Evolutionary conservation across 2,329 filamentous ascomycete genomes (phyloP), one percentile per base, ranked within the genome.

Genomic region (Helotiales sp.): DNA sequence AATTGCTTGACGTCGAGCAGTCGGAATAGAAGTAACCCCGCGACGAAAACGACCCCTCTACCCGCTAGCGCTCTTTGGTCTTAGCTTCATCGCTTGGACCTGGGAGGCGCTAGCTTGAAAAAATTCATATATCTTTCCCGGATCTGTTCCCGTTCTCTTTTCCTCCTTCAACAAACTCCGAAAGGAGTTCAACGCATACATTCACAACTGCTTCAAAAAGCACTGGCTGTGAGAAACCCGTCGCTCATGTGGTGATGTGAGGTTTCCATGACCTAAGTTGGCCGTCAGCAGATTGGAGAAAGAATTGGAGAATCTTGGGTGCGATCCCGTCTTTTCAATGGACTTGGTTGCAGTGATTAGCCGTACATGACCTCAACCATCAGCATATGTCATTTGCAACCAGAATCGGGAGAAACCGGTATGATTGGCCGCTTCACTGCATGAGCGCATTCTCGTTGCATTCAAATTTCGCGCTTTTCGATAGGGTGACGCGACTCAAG

Each of bases 221-320:
- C 75, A 73, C 71, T 77, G 69, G 49, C 70, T 71, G 69, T 70
- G 74, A 76, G 75, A 74, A 67, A 67, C 72, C 74, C 74, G 72
- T 72, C 64, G 69, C 71, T 70, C 67, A 71, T 58, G 69, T 71
- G 70, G 67, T 67, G 68, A 72, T 73, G 70, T 62, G 74, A 72
- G 74, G 74, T 65, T 75, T 57, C 75, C 73, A 77, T 74, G 75
- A 77, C 72, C 66, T 67, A 72, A 65, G 67, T 69, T 73, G 73
- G 73, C 66, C 75, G 75, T 76, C 71, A 73, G 74, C 54, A 75
- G 74, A 74, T 74, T 69, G 75, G 72, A 75, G 74, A 77, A n/a
- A 65, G 72, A 72, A 54, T 67, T 65, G 71, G 66, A 72, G 65
- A 69, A 71, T 76, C 75, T 73, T 77, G 75, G 75, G 75, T 77